Conservation (phyloP, 768 basidiomycete species). For the Pleurotus pulmonarius region DNA sequence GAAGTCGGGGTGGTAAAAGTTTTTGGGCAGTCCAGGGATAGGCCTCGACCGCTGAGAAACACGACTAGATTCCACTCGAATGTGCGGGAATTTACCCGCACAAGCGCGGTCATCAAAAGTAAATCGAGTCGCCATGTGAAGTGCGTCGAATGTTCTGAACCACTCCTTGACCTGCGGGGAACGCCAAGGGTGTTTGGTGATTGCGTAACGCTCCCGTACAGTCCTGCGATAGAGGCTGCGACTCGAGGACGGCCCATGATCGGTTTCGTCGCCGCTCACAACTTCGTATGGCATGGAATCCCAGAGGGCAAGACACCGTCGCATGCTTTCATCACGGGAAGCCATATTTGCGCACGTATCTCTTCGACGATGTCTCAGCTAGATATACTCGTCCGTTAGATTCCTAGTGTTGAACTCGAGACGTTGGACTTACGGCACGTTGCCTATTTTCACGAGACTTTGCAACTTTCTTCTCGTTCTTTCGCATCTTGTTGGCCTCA, state of each 20-base stretch:
- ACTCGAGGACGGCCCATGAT: neutral
- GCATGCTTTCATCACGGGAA: neutral
- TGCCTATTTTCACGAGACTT: too few species aligned
- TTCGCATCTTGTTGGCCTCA: too few species aligned
- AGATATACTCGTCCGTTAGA: too few species aligned
- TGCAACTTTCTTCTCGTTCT: too few species aligned
- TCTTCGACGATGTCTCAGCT: neutral
- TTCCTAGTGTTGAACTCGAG: too few species aligned
- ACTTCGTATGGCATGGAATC: neutral
- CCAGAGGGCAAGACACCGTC: neutral
- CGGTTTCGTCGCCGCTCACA: neutral
- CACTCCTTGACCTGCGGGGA: neutral
- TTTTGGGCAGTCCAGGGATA: conserved; percentile 2
- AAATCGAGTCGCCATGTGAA: conserved; percentile 10
- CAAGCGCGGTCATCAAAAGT: neutral
- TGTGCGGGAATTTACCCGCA: conserved; percentile 9
- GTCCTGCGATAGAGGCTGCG: too few species aligned
- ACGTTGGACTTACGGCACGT: too few species aligned
- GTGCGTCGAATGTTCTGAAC: conserved; percentile 7
- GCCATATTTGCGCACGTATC: neutral
- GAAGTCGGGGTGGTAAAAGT: conserved; percentile 10
- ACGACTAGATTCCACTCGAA: neutral
- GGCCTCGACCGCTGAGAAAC: neutral
- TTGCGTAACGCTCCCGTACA: neutral
- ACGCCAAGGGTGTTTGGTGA: conserved; percentile 8